phyloP scores from a whole-genome alignment of 345 rosid species.

The Aquilaria sinensis region DNA sequence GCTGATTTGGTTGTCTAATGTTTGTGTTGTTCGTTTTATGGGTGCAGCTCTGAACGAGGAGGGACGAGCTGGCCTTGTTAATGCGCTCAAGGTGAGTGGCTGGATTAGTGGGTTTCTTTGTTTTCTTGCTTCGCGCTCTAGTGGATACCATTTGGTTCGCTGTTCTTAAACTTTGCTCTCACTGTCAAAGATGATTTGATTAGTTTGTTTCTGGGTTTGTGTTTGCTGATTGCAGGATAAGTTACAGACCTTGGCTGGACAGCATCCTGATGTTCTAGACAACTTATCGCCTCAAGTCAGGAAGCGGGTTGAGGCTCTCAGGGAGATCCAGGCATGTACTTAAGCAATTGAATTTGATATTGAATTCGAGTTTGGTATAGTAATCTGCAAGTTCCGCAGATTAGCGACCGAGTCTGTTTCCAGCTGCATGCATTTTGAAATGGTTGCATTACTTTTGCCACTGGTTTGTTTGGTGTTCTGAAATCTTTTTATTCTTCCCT shows the following conservation, averaged over 20 bases:
- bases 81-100: conserved; percentile 64
- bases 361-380: background rate
- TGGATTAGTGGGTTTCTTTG: background rate
- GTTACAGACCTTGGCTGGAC: conserved; percentile 76
- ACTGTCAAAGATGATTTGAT: background rate
- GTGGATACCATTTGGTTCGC: too few species aligned
- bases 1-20: background rate
- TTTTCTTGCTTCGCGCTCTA: conserved; percentile 2
- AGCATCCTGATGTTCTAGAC: conserved; percentile 70
- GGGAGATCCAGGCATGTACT: conserved; percentile 73
- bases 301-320: conserved; percentile 87
- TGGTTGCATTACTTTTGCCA: background rate
- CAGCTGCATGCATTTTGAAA: too few species aligned
- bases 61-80: conserved; percentile 75
- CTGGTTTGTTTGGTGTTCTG: background rate
- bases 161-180: background rate
- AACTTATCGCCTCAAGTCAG: conserved; percentile 49
- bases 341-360: background rate
- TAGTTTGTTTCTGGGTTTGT: background rate
- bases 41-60: conserved; percentile 56
- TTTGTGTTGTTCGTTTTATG: background rate
- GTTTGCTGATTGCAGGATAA: conserved; percentile 43
- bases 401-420: too few species aligned
- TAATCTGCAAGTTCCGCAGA: too few species aligned
- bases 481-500: too few species aligned